Evolutionary conservation across 2,329 filamentous ascomycete species (phyloP), one percentile per base, ranked within the genome.

Genomic region (Aspergillus udagawae): DNA sequence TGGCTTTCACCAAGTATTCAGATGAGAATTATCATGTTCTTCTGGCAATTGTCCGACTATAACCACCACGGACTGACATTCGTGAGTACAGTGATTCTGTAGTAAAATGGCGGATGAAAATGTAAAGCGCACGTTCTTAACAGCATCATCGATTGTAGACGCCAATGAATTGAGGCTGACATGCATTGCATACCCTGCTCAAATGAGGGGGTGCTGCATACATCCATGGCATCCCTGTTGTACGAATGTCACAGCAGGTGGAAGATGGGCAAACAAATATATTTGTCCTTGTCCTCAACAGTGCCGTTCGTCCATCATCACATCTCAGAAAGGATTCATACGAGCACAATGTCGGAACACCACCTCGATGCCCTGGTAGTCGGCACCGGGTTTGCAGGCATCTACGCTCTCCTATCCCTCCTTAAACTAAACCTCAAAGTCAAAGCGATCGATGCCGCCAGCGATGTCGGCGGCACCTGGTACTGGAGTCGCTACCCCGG

Each of bases 401-500:
- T 70, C 50, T 70, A 71, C 51, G 61, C 63, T 12, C 70, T 79
- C 4, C 69, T 78, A 51, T 65, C 65, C 35, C 67, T 80, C 2
- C 70, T 72, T 17, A 63, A 74, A 3, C 66, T 66, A 17, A 75
- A 74, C 2, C 68, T 75, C 29, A 69, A 65, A 1, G 71, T 67
- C 23, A 74, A 75, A 50, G 55, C 77, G 0, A 66, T 78, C 32
- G 78, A 80, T 47, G 66, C 69, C 0, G 77, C 70, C 3, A 42
- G 57, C 5, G 70, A 67, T 28, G 65, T 76, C 10, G 78, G 78
- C 4, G 78, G 78, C 7, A 72, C 75, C 8, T 80, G 78, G 78
- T 70, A 75, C 54, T 77, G 72, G 70, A 79, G 79, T 60, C 62
- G 67, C 1, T 80, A 79, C 49, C 77, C 78, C 0, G 77, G 77